Conservation (phyloP, 177 flowering plant genomes). For the Telopea speciosissima region DNA sequence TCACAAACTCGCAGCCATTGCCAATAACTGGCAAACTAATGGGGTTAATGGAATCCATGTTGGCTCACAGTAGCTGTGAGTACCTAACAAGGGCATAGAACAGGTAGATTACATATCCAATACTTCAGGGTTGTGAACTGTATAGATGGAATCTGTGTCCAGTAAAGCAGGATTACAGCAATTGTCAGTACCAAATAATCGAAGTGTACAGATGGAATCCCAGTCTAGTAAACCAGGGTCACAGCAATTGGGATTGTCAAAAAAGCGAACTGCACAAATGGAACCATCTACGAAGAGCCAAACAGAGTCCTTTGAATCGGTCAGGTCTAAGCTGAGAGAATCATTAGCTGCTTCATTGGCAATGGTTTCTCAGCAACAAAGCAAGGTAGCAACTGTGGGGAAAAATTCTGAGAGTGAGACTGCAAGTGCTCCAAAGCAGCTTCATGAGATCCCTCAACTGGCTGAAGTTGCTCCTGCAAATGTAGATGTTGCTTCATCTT, state of each 20-base stretch:
- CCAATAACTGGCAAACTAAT: constrained; percentile 31
- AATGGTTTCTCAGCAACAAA: constrained; percentile 44
- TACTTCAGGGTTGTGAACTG: constrained; percentile 21
- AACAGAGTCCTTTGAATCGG: constrained; percentile 52
- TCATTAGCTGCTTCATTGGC: constrained; percentile 70
- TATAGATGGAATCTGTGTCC: constrained; percentile 22
- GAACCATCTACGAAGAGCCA: constrained; percentile 35
- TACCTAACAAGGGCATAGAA: constrained; percentile 12
- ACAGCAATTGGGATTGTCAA: constrained; percentile 23
- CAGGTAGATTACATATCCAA: constrained; percentile 16
- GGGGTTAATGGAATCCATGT: constrained; percentile 17
- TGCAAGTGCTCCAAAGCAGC: constrained; percentile 10
- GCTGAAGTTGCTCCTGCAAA: constrained; percentile 18
- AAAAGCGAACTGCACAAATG: constrained; percentile 24
- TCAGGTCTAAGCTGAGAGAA: constrained; percentile 85
- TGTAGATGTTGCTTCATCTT: constrained; percentile 16
- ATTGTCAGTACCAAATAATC: constrained; percentile 24
- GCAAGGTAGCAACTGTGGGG: constrained; percentile 13
- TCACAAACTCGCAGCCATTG: constrained; percentile 12
- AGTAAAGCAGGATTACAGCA: constrained; percentile 13
- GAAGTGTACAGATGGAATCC: constrained; percentile 30
- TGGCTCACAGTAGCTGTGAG: constrained; percentile 9
- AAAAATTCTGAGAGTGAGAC: constrained; percentile 28
- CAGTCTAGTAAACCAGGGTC: constrained; percentile 10
- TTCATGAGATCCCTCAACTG: constrained; percentile 20